phyloP scores from a whole-genome alignment of 2,329 filamentous ascomycete genomes.

The Epichloe festucae region DNA sequence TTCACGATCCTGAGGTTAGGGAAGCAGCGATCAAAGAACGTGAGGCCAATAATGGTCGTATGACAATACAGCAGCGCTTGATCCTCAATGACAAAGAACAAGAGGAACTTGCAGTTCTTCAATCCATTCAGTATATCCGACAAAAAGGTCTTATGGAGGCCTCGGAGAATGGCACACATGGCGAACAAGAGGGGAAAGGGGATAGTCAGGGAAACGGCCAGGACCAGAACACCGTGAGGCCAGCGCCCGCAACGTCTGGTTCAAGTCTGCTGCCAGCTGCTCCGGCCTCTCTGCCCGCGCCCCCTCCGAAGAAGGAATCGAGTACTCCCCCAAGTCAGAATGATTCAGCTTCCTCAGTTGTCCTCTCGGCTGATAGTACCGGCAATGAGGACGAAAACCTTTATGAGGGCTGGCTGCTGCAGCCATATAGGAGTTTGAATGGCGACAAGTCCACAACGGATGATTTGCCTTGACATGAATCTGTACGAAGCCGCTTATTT shows the following conservation, averaged over 20 bases:
- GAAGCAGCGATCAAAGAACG: conserved; percentile 51
- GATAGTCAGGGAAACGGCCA: conserved; percentile 9
- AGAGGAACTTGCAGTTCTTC: conserved; percentile 52
- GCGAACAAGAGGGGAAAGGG: conserved; percentile 4
- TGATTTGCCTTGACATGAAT: conserved; percentile 16
- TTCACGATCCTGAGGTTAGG: conserved; percentile 50
- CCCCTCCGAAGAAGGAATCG: conserved; percentile 21
- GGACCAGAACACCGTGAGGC: conserved; percentile 2
- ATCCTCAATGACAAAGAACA: conserved; percentile 56
- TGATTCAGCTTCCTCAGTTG: conserved; percentile 16
- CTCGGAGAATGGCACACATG: conserved; percentile 7
- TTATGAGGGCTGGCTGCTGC: conserved; percentile 25
- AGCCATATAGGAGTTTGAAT: conserved; percentile 22
- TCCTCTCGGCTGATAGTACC: conserved; percentile 19
- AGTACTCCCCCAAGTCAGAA: conserved; percentile 19
- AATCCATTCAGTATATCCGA: conserved; percentile 52
- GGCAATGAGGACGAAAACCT: conserved; percentile 19
- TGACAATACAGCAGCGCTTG: conserved; percentile 53
- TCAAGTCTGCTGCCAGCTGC: conserved; percentile 24
- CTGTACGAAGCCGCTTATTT: not conserved
- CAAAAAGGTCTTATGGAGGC: conserved; percentile 39
- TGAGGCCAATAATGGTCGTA: conserved; percentile 50
- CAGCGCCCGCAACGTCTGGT: conserved; percentile 7
- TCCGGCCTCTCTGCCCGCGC: conserved; percentile 24
- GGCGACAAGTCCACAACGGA: conserved; percentile 20